These are phyloP conservation scores for Chrysophaeum taylorii DNA, from an alignment of 352 stramenopile species.

Conservation along the genomic window DNA sequence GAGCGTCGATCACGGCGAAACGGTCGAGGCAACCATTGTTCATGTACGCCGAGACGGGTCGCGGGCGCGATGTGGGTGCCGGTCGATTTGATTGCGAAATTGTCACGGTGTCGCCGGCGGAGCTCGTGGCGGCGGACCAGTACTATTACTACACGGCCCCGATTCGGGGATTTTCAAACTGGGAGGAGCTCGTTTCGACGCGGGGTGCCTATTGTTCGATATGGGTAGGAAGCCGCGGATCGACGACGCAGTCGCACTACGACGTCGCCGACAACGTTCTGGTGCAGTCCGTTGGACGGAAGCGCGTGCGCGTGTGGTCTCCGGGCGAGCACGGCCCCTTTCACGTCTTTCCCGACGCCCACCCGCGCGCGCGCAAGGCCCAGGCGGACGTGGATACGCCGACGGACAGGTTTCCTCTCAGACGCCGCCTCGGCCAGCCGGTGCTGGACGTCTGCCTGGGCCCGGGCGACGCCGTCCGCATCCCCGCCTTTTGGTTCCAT, in stretches of 20 bases:
- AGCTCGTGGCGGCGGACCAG: too few species aligned
- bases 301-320: constrained; percentile 26
- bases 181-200: too few species aligned
- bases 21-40: too few species aligned
- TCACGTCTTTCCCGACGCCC: constrained; percentile 31
- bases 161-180: too few species aligned
- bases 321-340: constrained; percentile 18
- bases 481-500: constrained; percentile 39
- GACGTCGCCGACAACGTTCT: constrained; percentile 38
- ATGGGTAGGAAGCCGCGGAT: constrained; percentile 29
- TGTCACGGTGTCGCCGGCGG: too few species aligned
- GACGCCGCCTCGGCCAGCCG: constrained; percentile 10
- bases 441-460: constrained; percentile 28
- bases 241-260: constrained; percentile 34
- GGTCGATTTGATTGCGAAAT: too few species aligned
- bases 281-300: constrained; percentile 31
- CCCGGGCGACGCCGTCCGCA: constrained; percentile 27
- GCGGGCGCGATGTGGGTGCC: too few species aligned
- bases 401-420: not conserved
- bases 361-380: constrained; percentile 33
- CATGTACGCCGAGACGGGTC: too few species aligned
- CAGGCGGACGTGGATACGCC: constrained; percentile 28
- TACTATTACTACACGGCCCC: too few species aligned
- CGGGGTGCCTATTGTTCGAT: too few species aligned
- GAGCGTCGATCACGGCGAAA: too few species aligned